Percentiles rank a stretch among this genome's conserved stretches.
Evolutionary conservation across 2,329 filamentous ascomycete genomes (phyloP).

Genomic region (Rhynchosporium secalis): DNA sequence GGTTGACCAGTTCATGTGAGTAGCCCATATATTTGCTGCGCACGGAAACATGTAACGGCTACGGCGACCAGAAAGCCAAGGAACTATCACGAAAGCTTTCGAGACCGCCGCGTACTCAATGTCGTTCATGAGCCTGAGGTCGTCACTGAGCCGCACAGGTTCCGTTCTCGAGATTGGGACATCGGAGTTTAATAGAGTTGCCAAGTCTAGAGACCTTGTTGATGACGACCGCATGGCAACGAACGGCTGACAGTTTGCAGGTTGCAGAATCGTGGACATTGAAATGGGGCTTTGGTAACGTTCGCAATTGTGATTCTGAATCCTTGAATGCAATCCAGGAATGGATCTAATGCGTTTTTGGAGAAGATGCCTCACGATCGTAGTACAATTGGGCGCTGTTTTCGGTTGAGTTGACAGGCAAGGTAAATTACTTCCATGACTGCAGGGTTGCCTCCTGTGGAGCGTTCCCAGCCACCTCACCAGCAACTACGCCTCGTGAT

Average conservation of each 20-base stretch:
- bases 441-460: neutral
- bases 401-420: neutral
- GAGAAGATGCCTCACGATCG: neutral
- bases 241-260: neutral
- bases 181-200: slow-evolving; percentile 1
- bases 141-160: neutral
- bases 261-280: neutral
- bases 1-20: neutral
- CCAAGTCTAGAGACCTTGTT: slow-evolving; percentile 7
- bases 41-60: neutral
- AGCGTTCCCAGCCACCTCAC: slow-evolving; percentile 3
- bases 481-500: slow-evolving; percentile 6
- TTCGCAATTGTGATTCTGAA: no score
- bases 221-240: slow-evolving; percentile 13
- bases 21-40: slow-evolving; percentile 6
- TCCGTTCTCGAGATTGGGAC: neutral
- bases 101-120: slow-evolving; percentile 3
- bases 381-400: neutral
- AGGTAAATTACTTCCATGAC: no score
- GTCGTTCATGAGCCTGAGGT: neutral
- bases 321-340: neutral
- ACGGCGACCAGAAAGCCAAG: slow-evolving; percentile 4
- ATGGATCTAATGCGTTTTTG: neutral
- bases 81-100: slow-evolving; percentile 6
- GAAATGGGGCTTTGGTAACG: neutral